A percentile compares a stretch with the other conserved stretches of the same genome.
phyloP scores from a whole-genome alignment of 495 filamentous ascomycete genomes.

The Clohesyomyces aquaticus region DNA sequence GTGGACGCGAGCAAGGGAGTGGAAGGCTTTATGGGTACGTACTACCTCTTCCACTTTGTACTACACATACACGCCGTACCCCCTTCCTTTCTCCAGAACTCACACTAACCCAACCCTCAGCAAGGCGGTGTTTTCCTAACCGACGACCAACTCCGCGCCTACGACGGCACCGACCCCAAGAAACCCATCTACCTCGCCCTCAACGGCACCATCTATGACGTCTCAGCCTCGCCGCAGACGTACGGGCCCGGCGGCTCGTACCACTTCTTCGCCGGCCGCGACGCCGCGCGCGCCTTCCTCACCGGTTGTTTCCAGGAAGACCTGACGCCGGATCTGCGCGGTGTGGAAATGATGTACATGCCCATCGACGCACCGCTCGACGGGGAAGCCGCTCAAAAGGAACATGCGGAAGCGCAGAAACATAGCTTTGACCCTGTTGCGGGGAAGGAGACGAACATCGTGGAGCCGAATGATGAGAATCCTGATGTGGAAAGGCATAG shows the following conservation, averaged over 20 bases:
- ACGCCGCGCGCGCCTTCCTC: constrained; percentile 90
- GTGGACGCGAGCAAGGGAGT: constrained; percentile 57
- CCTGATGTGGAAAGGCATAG: constrained; percentile 50
- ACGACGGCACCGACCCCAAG: constrained; percentile 74
- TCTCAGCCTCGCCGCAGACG: constrained; percentile 68
- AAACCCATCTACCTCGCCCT: constrained; percentile 89
- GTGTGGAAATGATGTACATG: constrained; percentile 87
- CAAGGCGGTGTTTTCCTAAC: constrained; percentile 65
- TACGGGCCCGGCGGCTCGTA: constrained; percentile 94
- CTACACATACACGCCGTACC: no score
- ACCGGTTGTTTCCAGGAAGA: constrained; percentile 95
- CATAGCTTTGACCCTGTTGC: constrained; percentile 4
- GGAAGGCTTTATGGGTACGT: constrained; percentile 43
- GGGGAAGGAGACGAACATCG: constrained; percentile 6
- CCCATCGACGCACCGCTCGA: constrained; percentile 59
- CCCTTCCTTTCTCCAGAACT: no score
- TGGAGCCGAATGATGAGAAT: constrained; percentile 11
- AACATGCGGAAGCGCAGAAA: neutral
- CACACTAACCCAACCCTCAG: no score
- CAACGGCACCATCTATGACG: constrained; percentile 95
- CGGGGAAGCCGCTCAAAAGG: constrained; percentile 45
- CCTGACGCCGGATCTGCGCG: constrained; percentile 76
- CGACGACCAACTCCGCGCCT: constrained; percentile 68
- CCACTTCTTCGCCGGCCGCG: constrained; percentile 80
- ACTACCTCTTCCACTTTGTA: no score